Conservation (phyloP, 2,329 filamentous ascomycete genomes). For the Microdochium nivale region DNA sequence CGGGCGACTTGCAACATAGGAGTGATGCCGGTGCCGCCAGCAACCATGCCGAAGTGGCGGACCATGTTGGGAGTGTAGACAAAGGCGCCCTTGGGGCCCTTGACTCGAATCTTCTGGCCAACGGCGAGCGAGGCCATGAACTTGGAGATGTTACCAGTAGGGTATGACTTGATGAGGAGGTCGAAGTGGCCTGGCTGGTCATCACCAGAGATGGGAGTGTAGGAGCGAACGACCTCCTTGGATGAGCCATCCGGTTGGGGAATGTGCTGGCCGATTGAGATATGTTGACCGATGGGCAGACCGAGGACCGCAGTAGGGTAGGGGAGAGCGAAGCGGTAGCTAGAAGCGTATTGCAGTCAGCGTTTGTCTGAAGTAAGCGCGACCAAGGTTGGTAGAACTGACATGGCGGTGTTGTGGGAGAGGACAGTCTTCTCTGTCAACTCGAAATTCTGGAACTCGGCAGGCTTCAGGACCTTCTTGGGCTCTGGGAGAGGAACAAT, state of each 20-base stretch:
- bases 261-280: slow-evolving; percentile 81
- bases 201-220: slow-evolving; percentile 87
- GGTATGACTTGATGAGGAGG: slow-evolving; percentile 96
- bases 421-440: slow-evolving; percentile 92
- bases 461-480: slow-evolving; percentile 78
- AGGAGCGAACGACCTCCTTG: slow-evolving; percentile 84
- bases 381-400: slow-evolving; percentile 22
- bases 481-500: slow-evolving; percentile 42
- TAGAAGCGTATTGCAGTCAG: slow-evolving; percentile 20
- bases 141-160: slow-evolving; percentile 94
- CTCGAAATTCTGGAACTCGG: slow-evolving; percentile 83
- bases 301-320: slow-evolving; percentile 73
- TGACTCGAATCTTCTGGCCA: slow-evolving; percentile 82
- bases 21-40: slow-evolving; percentile 94
- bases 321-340: slow-evolving; percentile 89
- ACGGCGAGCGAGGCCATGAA: slow-evolving; percentile 76
- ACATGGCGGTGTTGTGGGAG: slow-evolving; percentile 98
- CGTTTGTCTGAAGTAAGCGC: slow-evolving; percentile 2
- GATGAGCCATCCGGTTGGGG: slow-evolving; percentile 57
- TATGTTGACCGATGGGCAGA: slow-evolving; percentile 97
- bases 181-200: slow-evolving; percentile 88
- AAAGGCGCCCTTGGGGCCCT: slow-evolving; percentile 94
- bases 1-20: slow-evolving; percentile 96
- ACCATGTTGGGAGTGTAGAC: slow-evolving; percentile 97
- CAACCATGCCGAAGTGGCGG: slow-evolving; percentile 94